phyloP scores from a whole-genome alignment of 352 stramenopile genomes.

The Globisporangium ultimum region DNA sequence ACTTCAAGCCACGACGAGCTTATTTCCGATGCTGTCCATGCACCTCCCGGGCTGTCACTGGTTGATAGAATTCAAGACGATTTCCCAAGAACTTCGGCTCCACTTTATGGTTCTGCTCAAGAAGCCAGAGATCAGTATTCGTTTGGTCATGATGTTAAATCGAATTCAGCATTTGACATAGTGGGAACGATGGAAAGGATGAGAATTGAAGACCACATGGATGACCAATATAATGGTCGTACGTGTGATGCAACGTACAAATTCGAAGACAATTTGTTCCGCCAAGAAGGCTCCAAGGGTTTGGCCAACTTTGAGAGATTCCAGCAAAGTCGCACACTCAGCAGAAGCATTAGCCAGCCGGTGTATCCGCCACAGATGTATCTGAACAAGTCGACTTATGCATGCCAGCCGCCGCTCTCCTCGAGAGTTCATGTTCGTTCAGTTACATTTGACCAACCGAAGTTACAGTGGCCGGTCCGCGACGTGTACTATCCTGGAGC shows the following conservation, averaged over 20 bases:
- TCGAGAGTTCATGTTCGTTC: neutral
- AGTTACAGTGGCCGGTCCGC: conserved; percentile 8
- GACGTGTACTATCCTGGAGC: conserved; percentile 3
- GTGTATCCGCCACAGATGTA: neutral
- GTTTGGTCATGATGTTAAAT: conserved; percentile 1
- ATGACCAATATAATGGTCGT: neutral
- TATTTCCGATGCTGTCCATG: conserved; percentile 14
- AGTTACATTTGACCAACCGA: conserved; percentile 1
- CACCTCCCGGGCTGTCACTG: conserved; percentile 46
- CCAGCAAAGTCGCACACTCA: conserved; percentile 1
- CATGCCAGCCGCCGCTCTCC: neutral
- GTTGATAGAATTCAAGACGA: conserved; percentile 81
- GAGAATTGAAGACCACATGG: conserved; percentile 8
- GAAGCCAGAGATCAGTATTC: conserved; percentile 8
- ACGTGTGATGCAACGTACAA: neutral
- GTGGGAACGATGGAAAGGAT: conserved; percentile 2
- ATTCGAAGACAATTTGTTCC: neutral
- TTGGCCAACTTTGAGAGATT: neutral
- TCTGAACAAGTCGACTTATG: conserved; percentile 3
- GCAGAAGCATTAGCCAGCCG: conserved; percentile 8
- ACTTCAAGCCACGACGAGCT: conserved; percentile 19
- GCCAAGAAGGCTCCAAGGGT: neutral
- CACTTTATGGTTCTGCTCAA: conserved; percentile 34
- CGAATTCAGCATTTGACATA: conserved; percentile 1
- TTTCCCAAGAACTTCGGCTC: conserved; percentile 68